These are phyloP conservation scores for Prunus yedoensis DNA, from an alignment of 331 rosid species.

Conservation along the genomic window DNA sequence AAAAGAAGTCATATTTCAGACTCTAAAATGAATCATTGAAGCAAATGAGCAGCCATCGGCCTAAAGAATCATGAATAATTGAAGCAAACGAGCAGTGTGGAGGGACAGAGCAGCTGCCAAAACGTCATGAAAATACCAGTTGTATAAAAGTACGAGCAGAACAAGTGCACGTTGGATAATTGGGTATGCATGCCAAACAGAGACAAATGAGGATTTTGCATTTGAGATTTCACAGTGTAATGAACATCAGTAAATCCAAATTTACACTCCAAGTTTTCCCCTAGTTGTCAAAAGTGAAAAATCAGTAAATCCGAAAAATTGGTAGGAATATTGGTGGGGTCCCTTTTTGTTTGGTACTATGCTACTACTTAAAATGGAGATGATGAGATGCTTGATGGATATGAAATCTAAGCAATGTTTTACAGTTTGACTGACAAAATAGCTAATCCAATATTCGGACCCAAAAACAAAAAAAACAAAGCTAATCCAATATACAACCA, in stretches of 20 bases:
- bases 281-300: background rate
- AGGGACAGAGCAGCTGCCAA: background rate
- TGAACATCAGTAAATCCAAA: too few relatives aligned
- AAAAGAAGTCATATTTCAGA: background rate
- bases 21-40: background rate
- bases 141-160: background rate
- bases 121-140: background rate
- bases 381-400: background rate
- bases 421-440: background rate
- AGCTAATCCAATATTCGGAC: too few relatives aligned
- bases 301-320: background rate
- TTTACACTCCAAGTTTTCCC: background rate
- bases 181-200: too few relatives aligned
- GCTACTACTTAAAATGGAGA: background rate
- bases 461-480: too few relatives aligned
- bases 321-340: background rate
- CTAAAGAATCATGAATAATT: background rate
- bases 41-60: background rate
- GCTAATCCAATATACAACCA: too few relatives aligned
- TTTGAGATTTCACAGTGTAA: too few relatives aligned
- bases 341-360: background rate
- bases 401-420: background rate
- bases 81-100: background rate
- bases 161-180: background rate
- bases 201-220: too few relatives aligned